Percentiles rank a stretch among this genome's conserved stretches.
Evolutionary conservation across 1,139 yeast genomes (phyloP).

Genomic region (Lodderomyces beijingensis): DNA sequence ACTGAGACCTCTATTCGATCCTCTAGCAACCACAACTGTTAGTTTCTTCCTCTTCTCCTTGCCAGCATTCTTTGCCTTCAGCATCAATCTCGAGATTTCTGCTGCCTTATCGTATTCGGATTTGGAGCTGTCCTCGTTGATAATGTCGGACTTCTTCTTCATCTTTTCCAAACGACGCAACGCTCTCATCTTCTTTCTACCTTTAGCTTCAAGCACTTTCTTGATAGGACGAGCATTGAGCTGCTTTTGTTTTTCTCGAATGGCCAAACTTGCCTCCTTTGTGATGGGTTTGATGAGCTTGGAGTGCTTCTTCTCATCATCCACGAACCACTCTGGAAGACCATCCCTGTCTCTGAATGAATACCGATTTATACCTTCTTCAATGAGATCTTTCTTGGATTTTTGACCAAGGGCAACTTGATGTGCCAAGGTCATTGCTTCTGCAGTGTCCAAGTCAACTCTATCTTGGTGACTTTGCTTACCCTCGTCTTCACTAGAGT

Average conservation of each 20-base stretch:
- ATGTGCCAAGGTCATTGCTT: conserved; percentile 98
- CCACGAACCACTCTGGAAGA: conserved; percentile 92
- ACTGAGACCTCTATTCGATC: conserved; percentile 75
- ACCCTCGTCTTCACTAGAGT: conserved; percentile 42
- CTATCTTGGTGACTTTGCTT: conserved; percentile 44
- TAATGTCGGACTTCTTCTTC: conserved; percentile 89
- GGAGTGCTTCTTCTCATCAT: conserved; percentile 84
- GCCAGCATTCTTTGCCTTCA: conserved; percentile 57
- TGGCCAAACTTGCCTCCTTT: conserved; percentile 91
- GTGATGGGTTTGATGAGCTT: conserved; percentile 89
- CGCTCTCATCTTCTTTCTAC: conserved; percentile 95
- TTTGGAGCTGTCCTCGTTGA: conserved; percentile 82
- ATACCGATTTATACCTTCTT: conserved; percentile 88
- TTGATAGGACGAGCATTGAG: conserved; percentile 96
- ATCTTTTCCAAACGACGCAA: conserved; percentile 81
- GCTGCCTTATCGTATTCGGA: conserved; percentile 93
- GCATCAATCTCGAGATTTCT: conserved; percentile 83
- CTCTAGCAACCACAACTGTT: conserved; percentile 86
- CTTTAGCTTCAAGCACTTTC: conserved; percentile 96
- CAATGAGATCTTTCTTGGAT: conserved; percentile 75
- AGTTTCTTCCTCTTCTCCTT: conserved; percentile 82
- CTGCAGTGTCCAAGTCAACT: conserved; percentile 84
- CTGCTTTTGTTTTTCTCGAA: conserved; percentile 83
- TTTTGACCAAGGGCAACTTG: conserved; percentile 87
- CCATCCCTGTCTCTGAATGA: conserved; percentile 89